phyloP scores from a whole-genome alignment of 129 eudicot species.

The Pulicaria dysenterica region DNA sequence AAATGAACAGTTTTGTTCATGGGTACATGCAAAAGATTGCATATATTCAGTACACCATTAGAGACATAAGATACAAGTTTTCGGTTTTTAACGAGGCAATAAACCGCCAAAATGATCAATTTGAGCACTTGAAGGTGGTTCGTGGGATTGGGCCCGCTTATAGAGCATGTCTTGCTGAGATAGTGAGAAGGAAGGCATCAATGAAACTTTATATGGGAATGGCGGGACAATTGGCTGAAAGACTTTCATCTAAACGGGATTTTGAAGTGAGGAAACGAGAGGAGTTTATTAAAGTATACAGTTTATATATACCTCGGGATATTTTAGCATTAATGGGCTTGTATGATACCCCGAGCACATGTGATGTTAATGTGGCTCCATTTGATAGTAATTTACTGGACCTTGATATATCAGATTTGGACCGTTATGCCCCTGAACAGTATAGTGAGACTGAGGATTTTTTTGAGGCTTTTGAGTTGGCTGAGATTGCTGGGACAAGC shows the following conservation, averaged over 20 bases:
- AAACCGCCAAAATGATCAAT: constrained; percentile 69
- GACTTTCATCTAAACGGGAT: constrained; percentile 79
- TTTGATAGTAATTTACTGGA: constrained; percentile 78
- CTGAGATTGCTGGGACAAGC: constrained; percentile 84
- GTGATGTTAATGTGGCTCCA: constrained; percentile 83
- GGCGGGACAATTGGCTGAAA: constrained; percentile 91
- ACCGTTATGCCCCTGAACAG: constrained; percentile 77
- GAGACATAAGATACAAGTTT: constrained; percentile 82
- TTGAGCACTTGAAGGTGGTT: constrained; percentile 75
- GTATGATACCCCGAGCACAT: constrained; percentile 78
- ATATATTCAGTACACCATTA: constrained; percentile 75
- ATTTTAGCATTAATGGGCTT: constrained; percentile 82
- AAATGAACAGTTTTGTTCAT: constrained; percentile 85
- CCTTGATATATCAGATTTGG: constrained; percentile 77
- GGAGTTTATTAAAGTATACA: constrained; percentile 67
- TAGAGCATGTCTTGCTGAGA: constrained; percentile 91
- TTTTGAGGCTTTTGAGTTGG: constrained; percentile 54
- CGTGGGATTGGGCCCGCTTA: constrained; percentile 75
- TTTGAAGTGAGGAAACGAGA: constrained; percentile 77
- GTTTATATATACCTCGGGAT: constrained; percentile 76
- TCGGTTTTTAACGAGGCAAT: constrained; percentile 88
- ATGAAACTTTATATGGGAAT: constrained; percentile 98
- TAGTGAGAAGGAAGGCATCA: constrained; percentile 85
- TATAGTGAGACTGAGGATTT: constrained; percentile 43
- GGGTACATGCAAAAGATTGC: constrained; percentile 93